Evolutionary conservation across 371 early-diverging fungal genomes (phyloP).

Genomic region (Zychaea mexicana): DNA sequence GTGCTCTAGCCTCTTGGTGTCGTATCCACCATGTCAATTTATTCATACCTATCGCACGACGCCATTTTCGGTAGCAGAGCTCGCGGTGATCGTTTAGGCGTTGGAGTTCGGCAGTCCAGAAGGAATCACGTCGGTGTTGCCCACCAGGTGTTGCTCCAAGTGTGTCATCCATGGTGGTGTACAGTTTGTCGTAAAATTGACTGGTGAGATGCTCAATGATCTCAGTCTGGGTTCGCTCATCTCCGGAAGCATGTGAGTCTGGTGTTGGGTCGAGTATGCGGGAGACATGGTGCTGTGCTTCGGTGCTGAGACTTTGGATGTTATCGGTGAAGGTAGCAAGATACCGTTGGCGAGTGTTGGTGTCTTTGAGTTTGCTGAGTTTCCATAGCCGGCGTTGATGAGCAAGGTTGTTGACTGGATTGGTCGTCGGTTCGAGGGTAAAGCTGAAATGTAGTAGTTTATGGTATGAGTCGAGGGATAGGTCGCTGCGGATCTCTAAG

Average conservation of each 20-base stretch:
- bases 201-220: background rate
- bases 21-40: background rate
- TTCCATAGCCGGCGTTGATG: background rate
- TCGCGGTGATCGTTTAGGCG: background rate
- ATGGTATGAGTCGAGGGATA: slow-evolving; percentile 14
- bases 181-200: background rate
- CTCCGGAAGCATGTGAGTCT: too few relatives aligned
- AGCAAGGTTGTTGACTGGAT: background rate
- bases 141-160: background rate
- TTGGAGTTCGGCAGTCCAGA: background rate
- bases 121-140: background rate
- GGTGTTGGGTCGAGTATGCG: background rate
- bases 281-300: background rate
- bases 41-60: too few relatives aligned
- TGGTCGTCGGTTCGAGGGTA: background rate
- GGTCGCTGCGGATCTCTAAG: background rate
- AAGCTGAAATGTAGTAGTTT: slow-evolving; percentile 6
- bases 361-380: background rate
- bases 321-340: background rate
- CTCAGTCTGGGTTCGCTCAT: background rate
- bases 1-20: background rate
- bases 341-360: background rate
- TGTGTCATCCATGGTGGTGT: background rate
- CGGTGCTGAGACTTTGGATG: background rate
- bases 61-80: background rate